Evolutionary conservation across 345 rosid genomes (phyloP).

Genomic region (Eucalyptus camaldulensis): DNA sequence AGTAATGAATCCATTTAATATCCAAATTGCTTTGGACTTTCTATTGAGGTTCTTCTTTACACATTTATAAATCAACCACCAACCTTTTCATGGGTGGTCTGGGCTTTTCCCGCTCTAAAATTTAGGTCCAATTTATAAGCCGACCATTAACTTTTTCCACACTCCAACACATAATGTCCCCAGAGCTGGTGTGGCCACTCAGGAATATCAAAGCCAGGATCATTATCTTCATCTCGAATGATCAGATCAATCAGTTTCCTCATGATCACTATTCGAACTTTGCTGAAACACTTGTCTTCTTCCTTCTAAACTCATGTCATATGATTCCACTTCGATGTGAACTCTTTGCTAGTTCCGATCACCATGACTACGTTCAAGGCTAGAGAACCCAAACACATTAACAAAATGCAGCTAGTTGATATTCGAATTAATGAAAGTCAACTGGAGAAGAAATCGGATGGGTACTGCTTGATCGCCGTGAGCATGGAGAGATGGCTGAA

Average conservation of each 20-base stretch:
- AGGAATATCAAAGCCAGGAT: accelerated
- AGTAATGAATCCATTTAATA: too few relatives aligned
- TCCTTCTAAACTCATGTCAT: not conserved
- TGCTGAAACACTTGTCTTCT: not conserved
- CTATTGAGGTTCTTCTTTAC: accelerated
- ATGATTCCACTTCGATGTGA: not conserved
- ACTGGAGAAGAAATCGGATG: not conserved
- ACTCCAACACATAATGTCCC: too few relatives aligned
- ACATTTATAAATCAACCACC: too few relatives aligned
- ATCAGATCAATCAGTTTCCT: not conserved
- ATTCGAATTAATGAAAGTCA: too few relatives aligned
- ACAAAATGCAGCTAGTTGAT: not conserved
- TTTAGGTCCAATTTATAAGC: accelerated
- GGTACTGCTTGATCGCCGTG: not conserved
- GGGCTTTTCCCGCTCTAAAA: accelerated
- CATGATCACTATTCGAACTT: not conserved
- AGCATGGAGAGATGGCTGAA: not conserved
- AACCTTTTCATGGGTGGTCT: accelerated
- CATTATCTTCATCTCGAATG: not conserved
- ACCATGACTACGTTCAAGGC: not conserved
- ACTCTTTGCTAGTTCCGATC: not conserved
- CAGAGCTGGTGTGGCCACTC: too few relatives aligned
- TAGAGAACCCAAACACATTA: not conserved
- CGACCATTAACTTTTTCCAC: accelerated
- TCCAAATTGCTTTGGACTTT: too few relatives aligned